Percentiles rank a stretch among this genome's conserved stretches.
Evolutionary conservation across 2,329 filamentous ascomycete genomes (phyloP).

Genomic region (Zymoseptoria tritici): DNA sequence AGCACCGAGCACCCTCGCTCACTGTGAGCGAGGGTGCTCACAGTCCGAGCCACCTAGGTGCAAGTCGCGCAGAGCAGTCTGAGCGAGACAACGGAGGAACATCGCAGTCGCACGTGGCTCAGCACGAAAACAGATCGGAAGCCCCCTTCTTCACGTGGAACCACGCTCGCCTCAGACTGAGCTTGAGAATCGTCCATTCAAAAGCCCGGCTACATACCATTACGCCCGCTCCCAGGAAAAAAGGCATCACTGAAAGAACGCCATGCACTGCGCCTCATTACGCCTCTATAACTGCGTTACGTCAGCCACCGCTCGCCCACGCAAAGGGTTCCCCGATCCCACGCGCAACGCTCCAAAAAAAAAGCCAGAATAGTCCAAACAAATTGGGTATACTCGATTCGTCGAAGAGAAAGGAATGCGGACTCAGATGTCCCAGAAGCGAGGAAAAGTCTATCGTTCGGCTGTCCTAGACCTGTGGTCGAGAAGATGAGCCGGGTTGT

Average conservation of each 20-base stretch:
- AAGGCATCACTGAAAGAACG: no score
- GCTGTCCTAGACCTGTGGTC: no score
- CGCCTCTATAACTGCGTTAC: background rate
- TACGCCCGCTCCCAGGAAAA: background rate
- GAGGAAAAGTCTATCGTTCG: slow-evolving; percentile 2
- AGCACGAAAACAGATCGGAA: background rate
- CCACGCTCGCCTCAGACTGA: background rate
- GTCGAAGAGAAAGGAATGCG: background rate
- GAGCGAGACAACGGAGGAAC: no score
- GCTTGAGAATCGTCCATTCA: background rate
- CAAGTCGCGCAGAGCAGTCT: no score
- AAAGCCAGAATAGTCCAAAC: background rate
- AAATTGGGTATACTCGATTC: slow-evolving; percentile 5
- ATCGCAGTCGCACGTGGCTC: no score
- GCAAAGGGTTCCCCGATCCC: background rate
- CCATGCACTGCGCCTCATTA: background rate
- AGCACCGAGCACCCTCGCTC: no score
- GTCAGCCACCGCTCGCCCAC: background rate
- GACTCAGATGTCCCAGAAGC: background rate
- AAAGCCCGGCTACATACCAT: background rate
- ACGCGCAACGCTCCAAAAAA: background rate
- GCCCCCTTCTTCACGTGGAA: background rate
- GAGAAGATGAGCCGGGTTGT: background rate
- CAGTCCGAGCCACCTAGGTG: no score
- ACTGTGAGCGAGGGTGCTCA: no score